A percentile compares a stretch with the other conserved stretches of the same genome.
phyloP scores from a whole-genome alignment of 345 rosid species.

The Salix purpurea region DNA sequence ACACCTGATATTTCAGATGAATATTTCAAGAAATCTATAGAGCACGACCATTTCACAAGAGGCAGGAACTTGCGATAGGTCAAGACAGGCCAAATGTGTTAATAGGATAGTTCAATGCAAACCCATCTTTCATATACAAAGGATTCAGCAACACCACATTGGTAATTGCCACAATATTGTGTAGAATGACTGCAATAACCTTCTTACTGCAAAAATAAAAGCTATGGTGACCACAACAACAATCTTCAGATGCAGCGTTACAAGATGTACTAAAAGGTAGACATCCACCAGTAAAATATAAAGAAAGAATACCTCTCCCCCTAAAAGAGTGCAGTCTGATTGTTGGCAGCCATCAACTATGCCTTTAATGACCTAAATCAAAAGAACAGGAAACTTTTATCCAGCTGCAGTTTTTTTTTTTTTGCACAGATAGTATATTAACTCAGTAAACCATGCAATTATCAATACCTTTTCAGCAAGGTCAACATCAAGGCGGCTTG shows the following conservation, averaged over 20 bases:
- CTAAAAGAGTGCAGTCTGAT: conserved; percentile 74
- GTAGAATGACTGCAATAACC: background rate
- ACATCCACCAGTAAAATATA: background rate
- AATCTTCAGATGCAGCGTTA: background rate
- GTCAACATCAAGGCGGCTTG: conserved; percentile 86
- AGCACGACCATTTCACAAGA: background rate
- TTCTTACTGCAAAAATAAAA: background rate
- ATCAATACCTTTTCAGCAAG: conserved; percentile 83
- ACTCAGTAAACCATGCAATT: background rate
- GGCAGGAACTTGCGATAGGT: background rate
- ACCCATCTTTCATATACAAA: no score
- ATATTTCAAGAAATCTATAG: background rate
- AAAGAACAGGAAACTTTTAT: background rate
- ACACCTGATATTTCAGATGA: no score
- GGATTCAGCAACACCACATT: background rate
- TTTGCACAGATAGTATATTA: background rate
- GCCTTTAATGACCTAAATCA: conserved; percentile 75
- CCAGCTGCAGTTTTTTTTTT: background rate
- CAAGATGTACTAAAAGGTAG: background rate
- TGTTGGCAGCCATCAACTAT: conserved; percentile 88
- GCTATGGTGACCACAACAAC: background rate
- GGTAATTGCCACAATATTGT: background rate
- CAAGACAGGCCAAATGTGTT: background rate
- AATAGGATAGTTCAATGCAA: no score
- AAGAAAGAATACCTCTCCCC: conserved; percentile 70